These are phyloP conservation scores for Aspergillus jensenii DNA, from an alignment of 2,329 filamentous ascomycete genomes.

Conservation along the genomic window DNA sequence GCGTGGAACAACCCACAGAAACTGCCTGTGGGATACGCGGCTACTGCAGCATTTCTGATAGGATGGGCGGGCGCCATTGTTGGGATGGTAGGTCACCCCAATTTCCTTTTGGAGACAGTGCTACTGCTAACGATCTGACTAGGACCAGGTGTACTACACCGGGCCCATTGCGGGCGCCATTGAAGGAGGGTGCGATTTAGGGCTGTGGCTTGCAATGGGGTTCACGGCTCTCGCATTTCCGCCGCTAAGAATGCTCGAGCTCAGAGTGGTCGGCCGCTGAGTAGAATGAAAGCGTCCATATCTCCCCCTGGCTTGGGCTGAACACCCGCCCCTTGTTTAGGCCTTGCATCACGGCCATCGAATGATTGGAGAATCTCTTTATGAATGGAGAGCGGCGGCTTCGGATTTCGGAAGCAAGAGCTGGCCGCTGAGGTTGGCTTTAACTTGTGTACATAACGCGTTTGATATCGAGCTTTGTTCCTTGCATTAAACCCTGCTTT, in stretches of 20 bases:
- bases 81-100: constrained; percentile 34
- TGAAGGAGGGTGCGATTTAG: constrained; percentile 36
- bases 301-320: background rate
- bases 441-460: background rate
- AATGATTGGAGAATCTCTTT: background rate
- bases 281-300: background rate
- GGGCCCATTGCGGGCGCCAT: constrained; percentile 36
- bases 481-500: background rate
- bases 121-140: constrained; percentile 3
- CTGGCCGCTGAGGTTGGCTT: background rate
- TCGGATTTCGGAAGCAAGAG: background rate
- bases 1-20: constrained; percentile 39
- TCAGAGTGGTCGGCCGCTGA: constrained; percentile 29
- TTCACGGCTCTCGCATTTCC: constrained; percentile 39
- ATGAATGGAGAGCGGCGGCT: background rate
- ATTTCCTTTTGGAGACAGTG: background rate
- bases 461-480: background rate
- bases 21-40: constrained; percentile 44
- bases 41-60: constrained; percentile 36
- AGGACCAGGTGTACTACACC: constrained; percentile 41
- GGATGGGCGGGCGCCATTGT: constrained; percentile 43
- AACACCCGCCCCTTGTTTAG: background rate
- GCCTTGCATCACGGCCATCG: background rate
- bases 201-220: constrained; percentile 36
- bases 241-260: constrained; percentile 35